Evolutionary conservation across 2,329 filamentous ascomycete genomes (phyloP), one percentile per base, ranked within the genome.

Genomic region (Xylaria sp.): DNA sequence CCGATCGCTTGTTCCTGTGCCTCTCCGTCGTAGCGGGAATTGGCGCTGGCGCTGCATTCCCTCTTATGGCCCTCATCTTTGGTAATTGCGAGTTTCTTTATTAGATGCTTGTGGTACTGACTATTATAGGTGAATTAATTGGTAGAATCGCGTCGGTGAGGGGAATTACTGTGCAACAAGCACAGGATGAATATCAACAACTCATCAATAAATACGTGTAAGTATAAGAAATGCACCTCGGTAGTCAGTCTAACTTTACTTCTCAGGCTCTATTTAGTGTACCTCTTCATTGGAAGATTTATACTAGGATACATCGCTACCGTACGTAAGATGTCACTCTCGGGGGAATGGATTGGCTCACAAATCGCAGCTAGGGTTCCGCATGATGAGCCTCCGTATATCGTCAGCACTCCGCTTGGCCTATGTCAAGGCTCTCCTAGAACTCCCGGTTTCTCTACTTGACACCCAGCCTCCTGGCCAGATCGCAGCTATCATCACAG

Each of bases 201-300:
- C 72, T 76, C 49, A 71, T 76, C 33, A 79, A 83, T 65, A 73
- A 72, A 59, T 77, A 83, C 58, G 77, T 83, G 73, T 82, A 73
- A 73, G 79, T 63, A 23, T 1, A 9, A 13, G 3, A 2, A 27
- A 2, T 51, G 11, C 8, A 15, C 8, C 1, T 25, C 56, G 13
- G 8, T 1, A 7, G 21, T 40, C 53, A 43, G 54, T 25, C 33
- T 51, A 15, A 54, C 46, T 7, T 8, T n/a, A 5, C 25, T 37
- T 43, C 54, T 35, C 54, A 86, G 84, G 0, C 78, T 93, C 0
- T 91, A 87, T 72, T 87, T 92, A 71, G 82, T 92, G 46, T 89
- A 87, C 61, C 79, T 93, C 10, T 93, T 92, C 72, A 75, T 91
- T 37, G 89, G 79, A 8, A 87, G 89, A 46, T 87, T 90, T 64